Base-by-base conservation (phyloP, 352 stramenopile species). In the Bremia lactucae region DNA sequence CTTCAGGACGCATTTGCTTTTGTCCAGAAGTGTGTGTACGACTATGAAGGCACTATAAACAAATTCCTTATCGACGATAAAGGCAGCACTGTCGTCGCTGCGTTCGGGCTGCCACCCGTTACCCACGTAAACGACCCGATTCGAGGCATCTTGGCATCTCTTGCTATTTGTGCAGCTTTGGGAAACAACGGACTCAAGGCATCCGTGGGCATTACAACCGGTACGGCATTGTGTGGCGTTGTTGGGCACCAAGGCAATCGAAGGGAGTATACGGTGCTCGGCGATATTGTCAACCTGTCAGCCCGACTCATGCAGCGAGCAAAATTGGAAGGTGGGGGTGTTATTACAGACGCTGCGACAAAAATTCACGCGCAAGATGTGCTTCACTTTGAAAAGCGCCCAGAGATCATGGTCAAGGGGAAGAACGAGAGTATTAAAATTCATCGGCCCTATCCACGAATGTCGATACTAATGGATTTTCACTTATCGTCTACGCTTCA, bases 21-120 rank as follows among this genome's bases (percentile, higher is more conserved):
- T 5, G 88, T 96, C 6, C 89, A 97, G 53, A 71, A 79, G 45
- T 83, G 81, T 33, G 84, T 97, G 4, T 96, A 94, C 63, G 74
- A 90, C 50, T 97, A 97, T 50, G 90, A 97, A 78, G 90, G 90
- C 47, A 95, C 82, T 11, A 94, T 97, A 51, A 97, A 97, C 67
- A 97, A 97, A 61, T 97, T 97, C 42, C 66, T 97, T n/a, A 84
- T 97, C 14, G 89, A 97, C 43, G 89, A 97, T 58, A 97, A 97
- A 57, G 89, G 89, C 26, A 93, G 75, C 46, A 97, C 89, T 1
- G 78, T 96, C 6, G 93, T 97, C 46, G 89, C 87, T n/a, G 86
- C 89, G 2, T 97, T 95, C 45, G 88, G 87, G 13, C 46, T 97
- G 29, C 84, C 88, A 6, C 88, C 89, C 0, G 78, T 95, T n/a